Base-by-base conservation (phyloP, 441 rosid genomes). In the Adansonia rubrostipa region DNA sequence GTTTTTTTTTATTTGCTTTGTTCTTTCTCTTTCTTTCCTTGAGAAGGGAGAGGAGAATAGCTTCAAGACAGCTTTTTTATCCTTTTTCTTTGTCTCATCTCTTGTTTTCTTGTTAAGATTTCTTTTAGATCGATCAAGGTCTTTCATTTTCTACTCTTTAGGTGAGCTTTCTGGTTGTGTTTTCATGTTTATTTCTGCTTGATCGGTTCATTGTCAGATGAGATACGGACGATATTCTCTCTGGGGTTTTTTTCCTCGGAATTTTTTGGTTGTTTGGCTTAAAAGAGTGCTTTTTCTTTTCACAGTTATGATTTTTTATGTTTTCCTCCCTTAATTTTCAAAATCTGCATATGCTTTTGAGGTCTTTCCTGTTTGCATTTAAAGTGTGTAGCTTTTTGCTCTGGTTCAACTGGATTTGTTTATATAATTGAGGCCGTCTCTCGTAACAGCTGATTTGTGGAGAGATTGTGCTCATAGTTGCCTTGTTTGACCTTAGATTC, bases 81-180 rank as follows among this genome's bases (percentile, higher is more conserved):
- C 24, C 63, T 7, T 1, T 48, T 61, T 64, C 53, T 63, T 14
- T 6, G 28, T 72, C 51, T 47, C 42, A 45, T 62, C 77, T 15
- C 73, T 76, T 20, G 2, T 66, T 69, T 76, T 50, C 9, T 61
- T 54, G 33, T 78, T 72, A 68, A 80, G 82, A 74, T 83, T 36
- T 83, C 62, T 75, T n/a, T 56, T 84, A 87, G 92, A 90, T 89
- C 93, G 87, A 82, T 87, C 86, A 22, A 60, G 14, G 44, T 71
- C 50, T 71, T 45, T 33, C 20, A 9, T 74, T 81, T 36, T 56
- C 0, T 28, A 6, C 75, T 56, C 56, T 54, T 64, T 81, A 40
- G 87, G 91, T 87, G 79, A 85, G 81, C 72, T 79, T 20, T 71
- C 78, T 28, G 8, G 19, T 36, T 73, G 13, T 74, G 13, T 42